Conservation (phyloP, 2,329 filamentous ascomycete species). For the Aspergillus tamarii region DNA sequence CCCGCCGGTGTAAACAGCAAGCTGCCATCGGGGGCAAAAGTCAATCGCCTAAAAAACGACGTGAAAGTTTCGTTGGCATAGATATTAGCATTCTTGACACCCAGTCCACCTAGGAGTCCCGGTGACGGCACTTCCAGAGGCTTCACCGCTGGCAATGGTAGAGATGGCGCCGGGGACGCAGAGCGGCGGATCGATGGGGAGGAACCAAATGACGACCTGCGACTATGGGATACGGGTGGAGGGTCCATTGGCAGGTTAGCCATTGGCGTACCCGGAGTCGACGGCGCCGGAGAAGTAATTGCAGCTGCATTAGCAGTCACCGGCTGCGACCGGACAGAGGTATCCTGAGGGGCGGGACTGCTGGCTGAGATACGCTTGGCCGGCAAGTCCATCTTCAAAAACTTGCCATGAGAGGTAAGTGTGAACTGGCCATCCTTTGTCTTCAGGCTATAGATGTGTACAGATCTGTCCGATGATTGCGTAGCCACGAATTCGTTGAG, state of each 20-base stretch:
- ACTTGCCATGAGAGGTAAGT: slow-evolving; percentile 74
- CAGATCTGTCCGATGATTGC: slow-evolving; percentile 95
- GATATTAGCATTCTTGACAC: slow-evolving; percentile 81
- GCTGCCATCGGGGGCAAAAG: slow-evolving; percentile 94
- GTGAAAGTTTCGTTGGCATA: slow-evolving; percentile 97
- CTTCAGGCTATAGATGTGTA: slow-evolving; percentile 95
- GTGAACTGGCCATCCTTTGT: slow-evolving; percentile 96
- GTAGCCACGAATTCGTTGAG: slow-evolving; percentile 97
- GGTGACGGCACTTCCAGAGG: slow-evolving; percentile 87
- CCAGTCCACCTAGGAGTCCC: slow-evolving; percentile 62
- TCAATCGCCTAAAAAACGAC: slow-evolving; percentile 91
- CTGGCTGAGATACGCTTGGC: slow-evolving; percentile 85
- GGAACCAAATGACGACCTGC: slow-evolving; percentile 88
- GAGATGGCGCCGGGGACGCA: slow-evolving; percentile 87
- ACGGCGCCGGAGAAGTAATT: slow-evolving; percentile 81
- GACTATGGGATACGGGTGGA: slow-evolving; percentile 85
- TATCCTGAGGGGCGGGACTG: slow-evolving; percentile 88
- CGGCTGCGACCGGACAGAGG: slow-evolving; percentile 46
- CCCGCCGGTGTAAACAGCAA: slow-evolving; percentile 91
- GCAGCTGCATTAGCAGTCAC: slow-evolving; percentile 49
- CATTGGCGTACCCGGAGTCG: slow-evolving; percentile 90
- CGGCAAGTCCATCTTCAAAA: slow-evolving; percentile 93
- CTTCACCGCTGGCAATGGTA: slow-evolving; percentile 94
- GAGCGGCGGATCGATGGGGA: slow-evolving; percentile 79
- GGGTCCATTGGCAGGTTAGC: slow-evolving; percentile 96